Conservation (phyloP, 495 filamentous ascomycete species). For the Lepraria neglecta region DNA sequence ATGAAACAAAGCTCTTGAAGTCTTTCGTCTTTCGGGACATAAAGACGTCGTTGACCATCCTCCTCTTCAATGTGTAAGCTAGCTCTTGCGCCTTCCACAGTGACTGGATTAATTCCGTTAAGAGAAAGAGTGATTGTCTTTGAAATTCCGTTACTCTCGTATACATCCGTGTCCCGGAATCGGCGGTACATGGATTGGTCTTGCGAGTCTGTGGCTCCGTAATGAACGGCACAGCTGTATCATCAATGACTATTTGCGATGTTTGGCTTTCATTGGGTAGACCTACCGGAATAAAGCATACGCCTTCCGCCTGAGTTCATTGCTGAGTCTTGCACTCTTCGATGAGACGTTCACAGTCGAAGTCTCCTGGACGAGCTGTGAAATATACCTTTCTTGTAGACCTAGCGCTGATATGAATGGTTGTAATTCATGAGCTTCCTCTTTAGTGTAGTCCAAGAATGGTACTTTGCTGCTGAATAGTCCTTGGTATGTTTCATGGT, state of each 20-base stretch:
- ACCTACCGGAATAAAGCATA: conserved; percentile 38
- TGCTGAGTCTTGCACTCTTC: conserved; percentile 23
- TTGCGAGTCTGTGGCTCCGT: neutral
- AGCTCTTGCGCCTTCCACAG: conserved; percentile 17
- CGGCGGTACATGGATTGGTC: neutral
- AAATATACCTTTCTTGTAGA: conserved; percentile 33
- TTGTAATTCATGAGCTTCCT: conserved; percentile 32
- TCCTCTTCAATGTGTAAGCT: conserved; percentile 34
- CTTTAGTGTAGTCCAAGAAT: conserved; percentile 36
- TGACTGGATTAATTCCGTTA: conserved; percentile 21
- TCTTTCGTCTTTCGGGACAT: conserved; percentile 35
- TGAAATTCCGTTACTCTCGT: conserved; percentile 22
- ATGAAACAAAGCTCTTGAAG: conserved; percentile 34
- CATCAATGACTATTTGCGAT: neutral
- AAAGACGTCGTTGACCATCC: conserved; percentile 30
- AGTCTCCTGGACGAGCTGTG: conserved; percentile 34
- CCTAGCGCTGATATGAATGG: conserved; percentile 35
- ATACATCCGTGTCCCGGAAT: neutral
- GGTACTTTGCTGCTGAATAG: conserved; percentile 30
- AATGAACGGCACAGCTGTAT: conserved; percentile 1
- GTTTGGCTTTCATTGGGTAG: neutral
- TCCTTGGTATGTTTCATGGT: conserved; percentile 32
- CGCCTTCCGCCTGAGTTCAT: conserved; percentile 33
- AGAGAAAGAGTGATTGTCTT: conserved; percentile 31
- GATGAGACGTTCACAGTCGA: conserved; percentile 27